These are phyloP conservation scores for Penicillium turbatum DNA, from an alignment of 495 filamentous ascomycete genomes.

Conservation along the genomic window DNA sequence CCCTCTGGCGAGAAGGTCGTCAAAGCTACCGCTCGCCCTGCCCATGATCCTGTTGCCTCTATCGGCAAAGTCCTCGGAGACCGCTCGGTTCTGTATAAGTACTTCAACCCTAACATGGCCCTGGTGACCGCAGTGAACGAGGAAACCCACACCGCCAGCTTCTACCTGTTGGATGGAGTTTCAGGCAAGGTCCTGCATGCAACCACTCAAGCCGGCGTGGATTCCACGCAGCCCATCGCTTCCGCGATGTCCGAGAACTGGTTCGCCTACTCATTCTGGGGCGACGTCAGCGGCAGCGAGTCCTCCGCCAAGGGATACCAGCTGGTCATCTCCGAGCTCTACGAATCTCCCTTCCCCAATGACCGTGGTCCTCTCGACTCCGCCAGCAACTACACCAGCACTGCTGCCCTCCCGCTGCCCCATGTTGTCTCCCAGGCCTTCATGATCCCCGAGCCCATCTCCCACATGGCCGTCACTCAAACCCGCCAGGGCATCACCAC, in stretches of 20 bases:
- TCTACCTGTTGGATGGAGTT: slow-evolving; percentile 83
- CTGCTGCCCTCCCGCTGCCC: slow-evolving; percentile 48
- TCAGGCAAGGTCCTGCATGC: slow-evolving; percentile 76
- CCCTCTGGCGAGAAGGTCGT: slow-evolving; percentile 62
- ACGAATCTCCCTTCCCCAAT: slow-evolving; percentile 77
- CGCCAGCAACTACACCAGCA: slow-evolving; percentile 65
- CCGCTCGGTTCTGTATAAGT: slow-evolving; percentile 93
- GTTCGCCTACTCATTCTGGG: slow-evolving; percentile 87
- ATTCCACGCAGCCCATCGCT: slow-evolving; percentile 67
- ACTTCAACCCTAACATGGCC: slow-evolving; percentile 82
- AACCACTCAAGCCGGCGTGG: slow-evolving; percentile 65
- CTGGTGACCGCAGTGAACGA: slow-evolving; percentile 68
- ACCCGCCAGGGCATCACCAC: slow-evolving; percentile 92
- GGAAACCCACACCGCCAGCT: slow-evolving; percentile 46
- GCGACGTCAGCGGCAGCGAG: slow-evolving; percentile 43
- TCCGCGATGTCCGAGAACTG: slow-evolving; percentile 88
- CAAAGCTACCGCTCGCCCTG: slow-evolving; percentile 59
- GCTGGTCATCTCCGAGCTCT: slow-evolving; percentile 81
- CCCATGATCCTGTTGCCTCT: slow-evolving; percentile 85
- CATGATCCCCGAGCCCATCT: slow-evolving; percentile 70
- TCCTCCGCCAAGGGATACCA: slow-evolving; percentile 77
- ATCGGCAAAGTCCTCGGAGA: slow-evolving; percentile 92
- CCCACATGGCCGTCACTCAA: slow-evolving; percentile 75
- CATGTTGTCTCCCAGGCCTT: slow-evolving; percentile 74
- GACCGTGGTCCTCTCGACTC: slow-evolving; percentile 76